Base-by-base conservation (phyloP, 2,329 filamentous ascomycete species). In the Fusarium veterinarium region DNA sequence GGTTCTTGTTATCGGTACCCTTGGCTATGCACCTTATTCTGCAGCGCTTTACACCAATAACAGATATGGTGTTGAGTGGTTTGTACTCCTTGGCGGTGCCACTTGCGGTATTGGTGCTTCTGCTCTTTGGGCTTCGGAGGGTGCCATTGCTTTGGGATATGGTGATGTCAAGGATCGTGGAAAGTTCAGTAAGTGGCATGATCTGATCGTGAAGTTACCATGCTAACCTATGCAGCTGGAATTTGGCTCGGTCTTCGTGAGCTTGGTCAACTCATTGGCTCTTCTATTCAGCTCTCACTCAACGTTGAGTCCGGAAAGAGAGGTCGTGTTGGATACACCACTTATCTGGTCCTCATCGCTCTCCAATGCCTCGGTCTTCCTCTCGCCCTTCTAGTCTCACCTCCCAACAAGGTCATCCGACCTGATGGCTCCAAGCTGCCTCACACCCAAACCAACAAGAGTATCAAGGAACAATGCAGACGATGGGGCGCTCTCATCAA, bases 161-260 rank as follows among this genome's bases (percentile, higher is more conserved):
- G 84, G 85, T 0, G 85, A 86, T 64, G 79, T 84, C 6, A 74
- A 79, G 11, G 86, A 87, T 59, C 80, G 86, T 52, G 86, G 85
- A 12, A 83, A 80, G 48, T 87, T 84, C 37, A 76, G 76, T 78
- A 28, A 5, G 44, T 42, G 8, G 7, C 0, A 8, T 6, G 3
- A 3, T 7, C 12, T 8, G 2, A 0, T 16, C 1, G 1, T 3
- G 1, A 17, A n/a, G 19, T 30, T 8, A 14, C 19, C 8, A 8
- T 35, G 12, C 64, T 77, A 40, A 75, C 55, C n/a, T 14, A 33
- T 17, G 40, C 31, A 81, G 82, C 85, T 45, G 85, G 85, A 5
- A 87, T 88, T 40, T 88, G 86, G 86, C 84, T 88, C 8, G 84
- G 85, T 11, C 83, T 88, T 12, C 83, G 86, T 11, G 85, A 88